Base-by-base conservation (phyloP, 441 rosid genomes). In the Brassica balearica region DNA sequence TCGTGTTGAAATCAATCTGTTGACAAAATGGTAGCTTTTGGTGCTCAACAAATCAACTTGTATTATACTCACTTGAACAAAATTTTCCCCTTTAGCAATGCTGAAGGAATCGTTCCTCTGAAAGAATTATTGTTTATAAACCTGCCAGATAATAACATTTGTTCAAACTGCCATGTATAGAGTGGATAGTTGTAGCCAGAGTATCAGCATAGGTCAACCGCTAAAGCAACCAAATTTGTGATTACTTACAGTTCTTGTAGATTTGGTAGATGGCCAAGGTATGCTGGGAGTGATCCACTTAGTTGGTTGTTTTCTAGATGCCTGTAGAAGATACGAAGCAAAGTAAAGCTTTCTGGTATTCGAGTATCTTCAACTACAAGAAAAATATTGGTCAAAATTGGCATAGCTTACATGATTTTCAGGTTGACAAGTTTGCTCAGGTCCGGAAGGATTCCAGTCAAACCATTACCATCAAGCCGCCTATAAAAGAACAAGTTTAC, bases 281-380 rank as follows among this genome's bases (percentile, higher is more conserved):
- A 89, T 68, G 90, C 74, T 66, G 99, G 98, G 72, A 96, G 83
- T 14, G 87, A 81, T 69, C 97, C 99, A 7, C 70, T 87, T 69
- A 93, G 84, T 69, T 85, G 74, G 78, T 96, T 96, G 87, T 90
- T 93, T 86, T 92, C 99, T 70, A 96, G 81, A 85, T 96, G 99
- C 85, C 99, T 96, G 84, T 84, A 80, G 55, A 34, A 53, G 43
- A 64, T 73, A 56, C 61, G 69, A 80, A 68, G 34, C 25, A 22
- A 72, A 67, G 77, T 70, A 38, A 76, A 65, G 4, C 61, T 48
- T 72, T 72, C 34, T 60, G 34, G 41, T 32, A 59, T 60, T 64
- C 1, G 19, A 58, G 29, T 62, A 8, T 34, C 63, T 17, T 8
- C 22, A 65, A 22, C 48, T 58, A 46, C 6, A 71, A 65, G 9